Evolutionary conservation across 2,329 filamentous ascomycete genomes (phyloP), one percentile per base, ranked within the genome.

Genomic region (Fusarium sp.): DNA sequence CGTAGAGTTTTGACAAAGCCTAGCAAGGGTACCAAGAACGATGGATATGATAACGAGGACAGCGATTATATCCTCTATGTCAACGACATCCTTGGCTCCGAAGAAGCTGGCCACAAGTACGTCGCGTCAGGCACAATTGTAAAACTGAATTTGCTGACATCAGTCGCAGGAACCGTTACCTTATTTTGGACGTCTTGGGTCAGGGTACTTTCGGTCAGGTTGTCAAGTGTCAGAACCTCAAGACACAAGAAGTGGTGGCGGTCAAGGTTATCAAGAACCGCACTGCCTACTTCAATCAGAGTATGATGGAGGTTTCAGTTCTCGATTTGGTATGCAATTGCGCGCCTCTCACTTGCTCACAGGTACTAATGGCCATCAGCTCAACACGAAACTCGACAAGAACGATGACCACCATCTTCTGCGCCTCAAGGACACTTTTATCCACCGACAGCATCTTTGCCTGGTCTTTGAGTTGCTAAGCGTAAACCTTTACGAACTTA

Each of bases 291-390:
- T 99, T 99, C 81, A 99, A 99, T 75, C 95, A 99, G 78, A 98
- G 95, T 77, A 99, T 99, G 95, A 99, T 99, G 95, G 95, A 99
- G 75, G 95, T 99, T 29, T 99, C 95, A 2, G 95, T 99, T 24
- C 83, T 99, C 55, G 95, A 99, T 77, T 75, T 99, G 83, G 92
- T 96, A 83, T 55, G 86, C 69, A 19, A 25, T 26, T 15, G 12
- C 28, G 13, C 31, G 15, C n/a, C 19, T 26, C 19, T 34, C 9
- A 19, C 22, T 29, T 9, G 7, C 22, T 12, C 24, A 15, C n/a
- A 32, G 32, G 24, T 26, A 57, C 75, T 76, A 65, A 77, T 65
- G 32, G 22, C 12, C 11, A 43, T 3, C 70, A 95, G 92, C 86
- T 99, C 73, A 99, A 99, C 76, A 97, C 93, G 65, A 96, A 97